Base-by-base conservation (phyloP, 352 stramenopile species). In the Hyaloperonospora arabidopsidis region DNA sequence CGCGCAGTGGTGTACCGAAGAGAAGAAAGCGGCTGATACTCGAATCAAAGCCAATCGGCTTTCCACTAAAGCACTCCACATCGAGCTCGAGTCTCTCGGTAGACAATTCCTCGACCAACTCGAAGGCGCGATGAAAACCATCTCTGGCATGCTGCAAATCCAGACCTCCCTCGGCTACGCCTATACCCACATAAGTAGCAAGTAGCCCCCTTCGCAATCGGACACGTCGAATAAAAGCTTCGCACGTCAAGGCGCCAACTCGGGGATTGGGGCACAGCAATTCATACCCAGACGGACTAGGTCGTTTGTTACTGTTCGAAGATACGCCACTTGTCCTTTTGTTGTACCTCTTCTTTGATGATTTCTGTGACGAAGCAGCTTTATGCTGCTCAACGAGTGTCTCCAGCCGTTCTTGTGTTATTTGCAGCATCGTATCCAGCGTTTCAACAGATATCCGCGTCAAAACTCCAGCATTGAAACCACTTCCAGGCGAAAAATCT, bases 401-500 rank as follows among this genome's bases (percentile, higher is more conserved):
- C 39, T 77, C 67, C 38, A 90, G 40, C 1, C 76, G 67, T 53
- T 81, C 65, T 15, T 80, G 66, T n/a, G 75, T 66, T 18, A 72
- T 45, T 3, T 64, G 48, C 13, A 88, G 60, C 49, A 88, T 55
- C 32, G 25, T 36, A 49, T 71, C 49, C 10, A 87, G 51, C 7
- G 67, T 56, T 14, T 86, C 53, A 18, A 61, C 50, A 11, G 66
- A 66, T 41, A 81, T 63, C 7, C 54, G 57, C 17, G 78, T 71
- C 29, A 87, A 51, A 18, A 71, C 50, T 5, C 70, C 69, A 21
- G 86, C 68, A 50, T 89, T 78, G 45, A 92, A 84, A 0, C 70
- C 72, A 15, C 57, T 87, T 45, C 73, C 84, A 0, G 74, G 75
- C 13, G 79, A 86, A 60, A 97, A 98, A 70, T 98, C 91, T 64